phyloP scores from a whole-genome alignment of 2,329 filamentous ascomycete species.

The Aspergillus sp. region DNA sequence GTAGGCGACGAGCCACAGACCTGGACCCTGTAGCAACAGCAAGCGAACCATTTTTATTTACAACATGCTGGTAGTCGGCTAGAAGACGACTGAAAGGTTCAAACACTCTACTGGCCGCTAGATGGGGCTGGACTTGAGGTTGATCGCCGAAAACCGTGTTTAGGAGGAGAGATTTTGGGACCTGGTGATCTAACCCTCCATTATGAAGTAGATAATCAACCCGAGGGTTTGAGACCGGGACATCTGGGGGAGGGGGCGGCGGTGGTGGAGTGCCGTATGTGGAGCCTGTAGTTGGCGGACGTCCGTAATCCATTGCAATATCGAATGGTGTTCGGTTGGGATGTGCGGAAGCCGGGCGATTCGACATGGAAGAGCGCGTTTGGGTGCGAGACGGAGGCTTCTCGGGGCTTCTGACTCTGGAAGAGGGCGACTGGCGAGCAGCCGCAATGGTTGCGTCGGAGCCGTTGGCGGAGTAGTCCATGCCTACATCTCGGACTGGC shows the following conservation, averaged over 20 bases:
- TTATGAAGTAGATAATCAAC: conserved; percentile 92
- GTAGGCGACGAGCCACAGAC: conserved; percentile 83
- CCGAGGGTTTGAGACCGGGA: conserved; percentile 68
- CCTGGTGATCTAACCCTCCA: conserved; percentile 71
- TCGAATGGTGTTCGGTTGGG: conserved; percentile 36
- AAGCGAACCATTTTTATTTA: conserved; percentile 80
- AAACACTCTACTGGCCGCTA: conserved; percentile 73
- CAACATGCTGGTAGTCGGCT: conserved; percentile 80
- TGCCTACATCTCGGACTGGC: conserved; percentile 32
- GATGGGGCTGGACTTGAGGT: conserved; percentile 62
- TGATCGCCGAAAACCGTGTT: conserved; percentile 54
- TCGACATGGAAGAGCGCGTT: conserved; percentile 31
- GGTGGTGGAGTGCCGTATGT: conserved; percentile 57
- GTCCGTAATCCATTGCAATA: conserved; percentile 35
- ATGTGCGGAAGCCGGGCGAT: conserved; percentile 19
- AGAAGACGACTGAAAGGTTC: conserved; percentile 78
- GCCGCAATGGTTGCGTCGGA: conserved; percentile 50
- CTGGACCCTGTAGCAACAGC: conserved; percentile 94
- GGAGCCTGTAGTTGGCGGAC: conserved; percentile 28
- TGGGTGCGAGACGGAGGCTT: conserved; percentile 38
- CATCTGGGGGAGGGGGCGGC: conserved; percentile 71
- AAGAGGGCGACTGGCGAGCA: conserved; percentile 36
- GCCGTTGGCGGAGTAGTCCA: conserved; percentile 39
- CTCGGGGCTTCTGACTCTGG: conserved; percentile 29
- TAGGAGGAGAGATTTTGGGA: conserved; percentile 70